Conservation (phyloP, 257 asterid genomes). For the Linaria vulgaris region DNA sequence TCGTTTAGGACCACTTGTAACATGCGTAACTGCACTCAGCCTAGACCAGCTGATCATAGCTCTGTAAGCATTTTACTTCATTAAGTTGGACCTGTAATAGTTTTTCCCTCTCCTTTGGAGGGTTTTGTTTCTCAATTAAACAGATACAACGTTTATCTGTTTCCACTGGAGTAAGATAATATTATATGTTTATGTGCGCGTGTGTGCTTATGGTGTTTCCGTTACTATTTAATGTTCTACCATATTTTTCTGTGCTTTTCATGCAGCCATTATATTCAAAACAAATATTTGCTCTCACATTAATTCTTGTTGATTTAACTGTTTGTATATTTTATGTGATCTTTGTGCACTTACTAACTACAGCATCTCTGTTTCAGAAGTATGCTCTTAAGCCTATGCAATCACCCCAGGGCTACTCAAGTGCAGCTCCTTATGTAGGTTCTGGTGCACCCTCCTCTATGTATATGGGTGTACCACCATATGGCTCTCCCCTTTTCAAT, state of each 20-base stretch:
- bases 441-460: constrained; percentile 75
- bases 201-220: no score
- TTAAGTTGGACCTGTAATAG: no score
- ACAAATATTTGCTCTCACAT: no score
- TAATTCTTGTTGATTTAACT: background rate
- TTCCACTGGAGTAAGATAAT: no score
- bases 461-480: constrained; percentile 80
- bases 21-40: constrained; percentile 87
- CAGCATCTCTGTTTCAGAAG: constrained; percentile 43
- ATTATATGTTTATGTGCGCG: no score
- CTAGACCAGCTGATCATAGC: constrained; percentile 86
- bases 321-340: constrained; percentile 16
- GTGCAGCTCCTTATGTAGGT: constrained; percentile 65
- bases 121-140: no score
- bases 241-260: no score
- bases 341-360: constrained; percentile 7
- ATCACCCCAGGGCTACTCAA: constrained; percentile 58
- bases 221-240: no score
- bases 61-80: constrained; percentile 41
- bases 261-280: no score
- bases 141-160: no score
- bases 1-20: constrained; percentile 90
- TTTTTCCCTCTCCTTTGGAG: no score
- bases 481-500: constrained; percentile 69
- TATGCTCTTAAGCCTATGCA: constrained; percentile 65